phyloP scores from a whole-genome alignment of 768 basidiomycete genomes.

The Candolleomyces aberdarensis region DNA sequence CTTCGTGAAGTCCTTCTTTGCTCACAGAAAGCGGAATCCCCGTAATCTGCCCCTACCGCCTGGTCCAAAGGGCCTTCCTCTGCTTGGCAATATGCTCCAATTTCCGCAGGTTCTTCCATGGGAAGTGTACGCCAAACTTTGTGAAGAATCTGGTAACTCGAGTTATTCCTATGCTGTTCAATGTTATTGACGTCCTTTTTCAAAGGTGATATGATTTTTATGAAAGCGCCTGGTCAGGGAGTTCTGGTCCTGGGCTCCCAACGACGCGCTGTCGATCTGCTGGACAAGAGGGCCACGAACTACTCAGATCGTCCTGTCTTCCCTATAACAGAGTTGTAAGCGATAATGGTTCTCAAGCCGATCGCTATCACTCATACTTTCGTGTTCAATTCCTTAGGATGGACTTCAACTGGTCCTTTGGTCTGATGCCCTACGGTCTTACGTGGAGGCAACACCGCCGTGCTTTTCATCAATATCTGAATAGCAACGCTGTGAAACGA shows the following conservation, averaged over 20 bases:
- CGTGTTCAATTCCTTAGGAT: constrained; percentile 2
- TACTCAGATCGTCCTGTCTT: constrained; percentile 24
- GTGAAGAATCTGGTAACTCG: too few relatives aligned
- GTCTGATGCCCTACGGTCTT: constrained; percentile 22
- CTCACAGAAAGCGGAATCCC: too few relatives aligned
- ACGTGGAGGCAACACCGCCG: constrained; percentile 24
- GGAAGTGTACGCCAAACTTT: too few relatives aligned
- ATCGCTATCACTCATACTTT: neutral
- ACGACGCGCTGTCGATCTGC: constrained; percentile 19
- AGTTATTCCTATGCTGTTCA: too few relatives aligned
- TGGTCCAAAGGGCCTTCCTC: too few relatives aligned
- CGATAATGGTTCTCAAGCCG: neutral
- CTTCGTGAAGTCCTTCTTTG: too few relatives aligned
- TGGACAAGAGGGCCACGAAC: constrained; percentile 25
- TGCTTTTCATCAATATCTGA: constrained; percentile 20
- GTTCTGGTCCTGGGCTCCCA: constrained; percentile 26
- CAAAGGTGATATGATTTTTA: constrained; percentile 17
- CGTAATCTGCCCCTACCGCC: too few relatives aligned
- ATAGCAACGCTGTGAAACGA: constrained; percentile 18
- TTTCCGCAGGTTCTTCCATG: too few relatives aligned
- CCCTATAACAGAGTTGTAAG: constrained; percentile 17
- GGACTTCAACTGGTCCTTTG: constrained; percentile 22
- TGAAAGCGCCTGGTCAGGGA: constrained; percentile 22
- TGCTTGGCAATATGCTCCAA: too few relatives aligned
- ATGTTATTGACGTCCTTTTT: too few relatives aligned